These are phyloP conservation scores for Inosperma sp. DNA, from an alignment of 768 basidiomycete genomes.

Conservation along the genomic window DNA sequence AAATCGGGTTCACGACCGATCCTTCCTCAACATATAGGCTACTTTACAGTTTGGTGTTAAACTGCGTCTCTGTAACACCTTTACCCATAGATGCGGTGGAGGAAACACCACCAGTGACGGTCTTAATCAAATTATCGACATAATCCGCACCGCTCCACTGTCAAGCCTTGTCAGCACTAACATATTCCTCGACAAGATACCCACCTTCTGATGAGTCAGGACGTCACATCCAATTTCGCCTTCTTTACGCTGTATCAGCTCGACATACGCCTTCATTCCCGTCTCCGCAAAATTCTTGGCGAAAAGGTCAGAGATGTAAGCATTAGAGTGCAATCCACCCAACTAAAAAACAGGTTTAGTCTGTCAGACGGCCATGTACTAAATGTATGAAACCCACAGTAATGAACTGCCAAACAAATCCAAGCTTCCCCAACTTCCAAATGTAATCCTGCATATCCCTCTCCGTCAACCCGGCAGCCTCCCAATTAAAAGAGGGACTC, in stretches of 20 bases:
- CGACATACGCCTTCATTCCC: conserved; percentile 99
- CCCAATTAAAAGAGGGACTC: conserved; percentile 92
- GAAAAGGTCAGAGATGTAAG: conserved; percentile 92
- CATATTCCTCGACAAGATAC: conserved; percentile 16
- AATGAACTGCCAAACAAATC: conserved; percentile 99
- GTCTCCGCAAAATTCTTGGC: conserved; percentile 85
- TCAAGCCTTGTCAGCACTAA: conserved; percentile 15
- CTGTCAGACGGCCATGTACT: background rate
- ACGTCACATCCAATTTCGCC: conserved; percentile 94
- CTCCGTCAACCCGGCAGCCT: conserved; percentile 83
- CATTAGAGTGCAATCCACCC: conserved; percentile 95
- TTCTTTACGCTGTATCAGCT: conserved; percentile 88
- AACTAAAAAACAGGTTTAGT: conserved; percentile 49
- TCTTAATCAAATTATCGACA: conserved; percentile 87
- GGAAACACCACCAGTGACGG: conserved; percentile 94
- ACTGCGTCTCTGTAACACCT: conserved; percentile 91
- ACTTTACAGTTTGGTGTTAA: conserved; percentile 40
- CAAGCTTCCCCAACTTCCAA: conserved; percentile 92
- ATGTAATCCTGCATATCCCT: conserved; percentile 85
- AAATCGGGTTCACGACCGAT: background rate
- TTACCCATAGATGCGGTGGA: conserved; percentile 99
- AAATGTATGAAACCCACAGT: conserved; percentile 53
- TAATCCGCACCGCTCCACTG: conserved; percentile 97
- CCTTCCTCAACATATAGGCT: conserved; percentile 1
- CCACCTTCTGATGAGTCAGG: conserved; percentile 92